Evolutionary conservation across 176 grass and related monocot species (phyloP).

Genomic region (Carex myosuroides): DNA sequence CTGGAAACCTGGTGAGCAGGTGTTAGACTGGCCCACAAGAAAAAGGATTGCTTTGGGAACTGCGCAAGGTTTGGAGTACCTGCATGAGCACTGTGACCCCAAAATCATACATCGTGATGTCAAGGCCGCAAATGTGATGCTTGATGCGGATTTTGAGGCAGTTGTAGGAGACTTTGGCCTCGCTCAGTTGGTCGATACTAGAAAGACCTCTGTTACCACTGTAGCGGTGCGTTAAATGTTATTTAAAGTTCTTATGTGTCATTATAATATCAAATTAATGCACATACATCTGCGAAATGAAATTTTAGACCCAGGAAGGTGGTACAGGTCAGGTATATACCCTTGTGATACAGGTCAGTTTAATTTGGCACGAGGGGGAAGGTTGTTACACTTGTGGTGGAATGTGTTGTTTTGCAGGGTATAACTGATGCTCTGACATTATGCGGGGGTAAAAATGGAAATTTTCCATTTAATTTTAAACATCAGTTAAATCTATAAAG

Average conservation of each 20-base stretch:
- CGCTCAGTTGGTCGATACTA: conserved; percentile 18
- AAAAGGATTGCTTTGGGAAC: conserved; percentile 17
- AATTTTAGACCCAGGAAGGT: not conserved
- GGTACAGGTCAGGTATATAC: not conserved
- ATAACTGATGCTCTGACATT: not conserved
- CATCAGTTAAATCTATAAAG: not conserved
- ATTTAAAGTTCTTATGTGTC: not conserved
- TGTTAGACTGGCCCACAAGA: conserved; percentile 18
- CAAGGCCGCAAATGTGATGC: conserved; percentile 19
- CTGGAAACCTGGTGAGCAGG: conserved; percentile 1
- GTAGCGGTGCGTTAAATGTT: not conserved
- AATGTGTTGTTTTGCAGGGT: not conserved
- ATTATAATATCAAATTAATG: not conserved
- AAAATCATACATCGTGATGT: conserved; percentile 27
- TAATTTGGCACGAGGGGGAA: not conserved
- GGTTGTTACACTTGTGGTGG: not conserved
- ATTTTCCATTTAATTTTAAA: not conserved
- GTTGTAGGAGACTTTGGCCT: conserved; percentile 22
- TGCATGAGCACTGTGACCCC: conserved; percentile 22
- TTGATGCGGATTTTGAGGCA: conserved; percentile 16
- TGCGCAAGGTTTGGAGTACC: conserved; percentile 15
- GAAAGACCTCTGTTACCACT: conserved; percentile 21
- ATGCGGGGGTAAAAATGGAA: not conserved
- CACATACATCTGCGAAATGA: not conserved
- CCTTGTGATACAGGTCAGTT: not conserved